These are phyloP conservation scores for Phaffia rhodozyma DNA, from an alignment of 1,284 basidiomycete species.

Conservation along the genomic window DNA sequence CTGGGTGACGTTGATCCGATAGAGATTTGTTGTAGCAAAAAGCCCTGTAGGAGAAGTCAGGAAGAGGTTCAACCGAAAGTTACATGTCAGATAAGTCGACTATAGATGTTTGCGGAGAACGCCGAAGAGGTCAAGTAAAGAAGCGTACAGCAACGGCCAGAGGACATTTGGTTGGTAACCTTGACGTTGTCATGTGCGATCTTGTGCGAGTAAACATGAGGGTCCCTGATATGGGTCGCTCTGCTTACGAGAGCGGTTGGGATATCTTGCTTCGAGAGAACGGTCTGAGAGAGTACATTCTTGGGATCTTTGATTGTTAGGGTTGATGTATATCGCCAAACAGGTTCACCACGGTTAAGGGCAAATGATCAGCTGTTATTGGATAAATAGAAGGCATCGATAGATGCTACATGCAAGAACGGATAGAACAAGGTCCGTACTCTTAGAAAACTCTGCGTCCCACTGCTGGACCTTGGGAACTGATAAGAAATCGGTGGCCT, in stretches of 20 bases:
- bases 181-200: neutral
- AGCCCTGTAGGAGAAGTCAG: slow-evolving; percentile 19
- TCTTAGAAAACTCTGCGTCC: too few relatives aligned
- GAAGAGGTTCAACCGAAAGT: neutral
- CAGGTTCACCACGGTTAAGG: too few relatives aligned
- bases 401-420: too few relatives aligned
- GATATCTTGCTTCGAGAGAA: slow-evolving; percentile 7
- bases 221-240: neutral
- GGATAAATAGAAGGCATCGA: too few relatives aligned
- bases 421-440: too few relatives aligned
- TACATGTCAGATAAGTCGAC: neutral
- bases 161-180: slow-evolving; percentile 75
- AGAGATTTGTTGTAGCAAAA: slow-evolving; percentile 46
- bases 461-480: too few relatives aligned
- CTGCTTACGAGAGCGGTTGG: slow-evolving; percentile 1
- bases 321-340: too few relatives aligned
- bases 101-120: neutral
- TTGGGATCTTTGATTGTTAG: neutral
- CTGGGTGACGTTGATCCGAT: slow-evolving; percentile 73
- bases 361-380: too few relatives aligned
- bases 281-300: slow-evolving; percentile 4
- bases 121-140: slow-evolving; percentile 21
- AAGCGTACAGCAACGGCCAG: slow-evolving; percentile 88
- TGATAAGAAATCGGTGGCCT: too few relatives aligned
- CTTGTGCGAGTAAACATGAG: slow-evolving; percentile 8